Evolutionary conservation across 2,329 filamentous ascomycete genomes (phyloP), one percentile per base, ranked within the genome.

Genomic region (Sporothrix euskadiensis): DNA sequence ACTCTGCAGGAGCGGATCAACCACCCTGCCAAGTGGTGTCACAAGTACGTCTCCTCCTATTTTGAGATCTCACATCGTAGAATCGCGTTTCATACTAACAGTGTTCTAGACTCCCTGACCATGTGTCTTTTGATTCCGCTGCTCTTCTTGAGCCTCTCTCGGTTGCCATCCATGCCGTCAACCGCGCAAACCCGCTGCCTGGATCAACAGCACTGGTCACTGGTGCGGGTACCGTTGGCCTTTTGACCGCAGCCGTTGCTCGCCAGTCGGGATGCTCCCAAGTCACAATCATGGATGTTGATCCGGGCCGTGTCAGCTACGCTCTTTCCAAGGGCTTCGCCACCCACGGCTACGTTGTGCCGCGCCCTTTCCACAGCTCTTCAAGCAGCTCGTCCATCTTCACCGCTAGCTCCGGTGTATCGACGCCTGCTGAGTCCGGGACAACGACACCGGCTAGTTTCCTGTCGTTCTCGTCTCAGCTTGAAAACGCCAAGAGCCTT

Each of bases 1-100:
- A 90, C 88, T 6, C 81, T 90, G 4, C 88, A 90, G 77, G 88
- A 90, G 77, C 84, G 83, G 73, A 88, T 90, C 76, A 90, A 90
- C 76, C 88, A 90, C 77, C 88, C 87, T 4, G 88, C 88, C 6
- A 80, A 81, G 44, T 90, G 88, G 88, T 90, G 88, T 75, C 87
- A 90, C 79, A 89, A 87, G 87, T 88, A 80, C 78, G 84, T 79
- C 22, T 30, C 19, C 19, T 30, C 26, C 26, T 14, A 7, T n/a
- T 52, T 52, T 19, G 12, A 22, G 9, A 3, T 30, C 12, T 14
- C n/a, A 26, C 1, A 19, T 9, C 41, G 10, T 8, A 19, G 41
- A 35, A 35, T 22, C 26, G 4, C 12, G 8, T 26, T 19, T 32
- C 14, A 22, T 19, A 35, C 49, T 54, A n/a, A 56, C 57, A 44